These are phyloP conservation scores for Toxicodendron radicans DNA, from an alignment of 345 rosid species.

Conservation along the genomic window DNA sequence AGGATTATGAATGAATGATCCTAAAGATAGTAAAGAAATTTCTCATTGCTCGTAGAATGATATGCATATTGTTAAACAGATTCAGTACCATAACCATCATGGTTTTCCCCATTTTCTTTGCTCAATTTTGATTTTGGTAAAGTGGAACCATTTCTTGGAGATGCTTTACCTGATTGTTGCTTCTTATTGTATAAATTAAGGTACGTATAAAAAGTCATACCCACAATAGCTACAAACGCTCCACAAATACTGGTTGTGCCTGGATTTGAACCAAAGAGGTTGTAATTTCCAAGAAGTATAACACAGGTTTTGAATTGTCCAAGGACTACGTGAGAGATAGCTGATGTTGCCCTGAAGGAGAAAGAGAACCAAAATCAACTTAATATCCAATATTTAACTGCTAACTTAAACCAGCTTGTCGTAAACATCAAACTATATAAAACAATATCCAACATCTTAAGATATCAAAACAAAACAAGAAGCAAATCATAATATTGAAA, in stretches of 20 bases:
- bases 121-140: slow-evolving; percentile 48
- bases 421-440: background rate
- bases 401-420: background rate
- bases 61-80: background rate
- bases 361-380: background rate
- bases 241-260: slow-evolving; percentile 59
- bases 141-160: slow-evolving; percentile 28
- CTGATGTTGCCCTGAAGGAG: slow-evolving; percentile 66
- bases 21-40: background rate
- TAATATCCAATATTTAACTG: background rate
- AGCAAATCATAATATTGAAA: background rate
- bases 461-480: background rate
- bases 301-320: slow-evolving; percentile 84
- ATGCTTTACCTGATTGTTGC: slow-evolving; percentile 39
- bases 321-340: slow-evolving; percentile 67
- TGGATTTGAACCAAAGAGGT: slow-evolving; percentile 63
- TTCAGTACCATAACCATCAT: slow-evolving; percentile 30
- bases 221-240: slow-evolving; percentile 64
- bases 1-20: slow-evolving; percentile 8
- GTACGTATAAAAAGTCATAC: slow-evolving; percentile 63
- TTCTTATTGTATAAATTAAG: slow-evolving; percentile 43
- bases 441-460: background rate
- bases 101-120: slow-evolving; percentile 42
- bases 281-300: slow-evolving; percentile 62
- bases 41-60: background rate